Evolutionary conservation across 1,139 yeast genomes (phyloP), one percentile per base, ranked within the genome.

Genomic region (Blastobotrys buckinghamii): DNA sequence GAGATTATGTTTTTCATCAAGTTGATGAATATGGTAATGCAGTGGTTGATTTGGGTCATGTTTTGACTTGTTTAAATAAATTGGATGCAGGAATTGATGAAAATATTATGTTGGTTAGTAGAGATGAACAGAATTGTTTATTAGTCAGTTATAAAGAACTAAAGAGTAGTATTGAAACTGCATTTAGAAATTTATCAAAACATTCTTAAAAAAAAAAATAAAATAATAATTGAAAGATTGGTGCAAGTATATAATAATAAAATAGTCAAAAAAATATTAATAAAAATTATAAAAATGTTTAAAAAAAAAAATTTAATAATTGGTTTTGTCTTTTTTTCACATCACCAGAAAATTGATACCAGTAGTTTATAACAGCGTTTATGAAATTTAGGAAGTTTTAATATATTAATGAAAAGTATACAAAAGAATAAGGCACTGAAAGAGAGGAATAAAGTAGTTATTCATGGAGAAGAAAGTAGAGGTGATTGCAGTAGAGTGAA

Each of bases 31-130:
- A 69, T 33, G 96, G 96, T 16, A 77, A 77, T 58, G 89, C 96
- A 1, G 78, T 82, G 2, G 71, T 88, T 50, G 97, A 94, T 66
- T 72, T 92, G 58, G 82, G 90, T 1, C 88, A 89, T 63, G 94
- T 90, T 3, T 71, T 94, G 55, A 72, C 79, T 46, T 79, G 84
- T 57, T 71, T 92, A 59, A 92, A 92, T 68, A 92, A 92, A 66
- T 72, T 92, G 52, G 99, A 94, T 64, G 95, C 94, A 13, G 98
- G 97, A 1, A 77, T 84, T 42, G 92, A 87, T 47, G 98, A 92
- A 65, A 81, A 79, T 59, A 68, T 92, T 26, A 71, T 89, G 62
- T 74, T 92, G 52, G 86, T 88, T 6, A 82, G 94, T 29, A 76
- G 84, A 16, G 96, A 90, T 64, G 96, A 89, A 44, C 61, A 61